Conservation (phyloP, 2,329 filamentous ascomycete genomes). For the Seiridium cupressi region DNA sequence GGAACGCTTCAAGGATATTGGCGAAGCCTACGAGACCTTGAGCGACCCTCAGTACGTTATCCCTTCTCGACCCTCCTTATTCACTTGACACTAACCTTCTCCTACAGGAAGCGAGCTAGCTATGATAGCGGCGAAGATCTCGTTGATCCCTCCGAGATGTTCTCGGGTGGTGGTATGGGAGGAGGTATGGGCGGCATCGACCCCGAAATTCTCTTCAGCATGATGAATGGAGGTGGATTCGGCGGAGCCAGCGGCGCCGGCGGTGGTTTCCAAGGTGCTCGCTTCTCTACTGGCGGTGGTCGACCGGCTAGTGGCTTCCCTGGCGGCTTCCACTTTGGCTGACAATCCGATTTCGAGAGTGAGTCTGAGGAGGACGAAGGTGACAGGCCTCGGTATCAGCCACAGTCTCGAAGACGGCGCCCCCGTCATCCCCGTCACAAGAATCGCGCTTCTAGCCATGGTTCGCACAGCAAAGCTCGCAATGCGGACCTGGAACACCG, state of each 20-base stretch:
- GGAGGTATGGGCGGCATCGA: slow-evolving; percentile 65
- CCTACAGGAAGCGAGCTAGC: slow-evolving; percentile 72
- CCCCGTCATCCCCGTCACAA: slow-evolving; percentile 16
- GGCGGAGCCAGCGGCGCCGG: slow-evolving; percentile 43
- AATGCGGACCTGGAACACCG: slow-evolving; percentile 17
- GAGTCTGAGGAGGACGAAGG: slow-evolving; percentile 25
- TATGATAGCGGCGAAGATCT: slow-evolving; percentile 95
- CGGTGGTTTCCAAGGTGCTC: slow-evolving; percentile 41
- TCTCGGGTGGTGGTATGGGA: slow-evolving; percentile 54
- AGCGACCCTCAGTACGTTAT: slow-evolving; percentile 80
- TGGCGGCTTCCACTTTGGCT: slow-evolving; percentile 58
- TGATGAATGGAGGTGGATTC: slow-evolving; percentile 70
- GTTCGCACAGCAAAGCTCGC: slow-evolving; percentile 4
- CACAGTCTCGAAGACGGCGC: slow-evolving; percentile 34
- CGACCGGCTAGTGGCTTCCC: slow-evolving; percentile 39
- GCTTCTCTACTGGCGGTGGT: slow-evolving; percentile 50
- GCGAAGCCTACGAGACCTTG: slow-evolving; percentile 93
- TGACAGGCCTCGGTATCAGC: slow-evolving; percentile 10
- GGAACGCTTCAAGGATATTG: slow-evolving; percentile 94
- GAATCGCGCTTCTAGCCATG: neutral
- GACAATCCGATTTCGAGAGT: slow-evolving; percentile 32
- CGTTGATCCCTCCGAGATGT: slow-evolving; percentile 84
- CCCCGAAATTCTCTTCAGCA: slow-evolving; percentile 77
- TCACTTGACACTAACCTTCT: slow-evolving; percentile 30
- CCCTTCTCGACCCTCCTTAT: neutral